A percentile compares a stretch with the other conserved stretches of the same genome.
Conservation (phyloP, 371 early-diverging fungal genomes). For the Capillidium rhysosporum region DNA sequence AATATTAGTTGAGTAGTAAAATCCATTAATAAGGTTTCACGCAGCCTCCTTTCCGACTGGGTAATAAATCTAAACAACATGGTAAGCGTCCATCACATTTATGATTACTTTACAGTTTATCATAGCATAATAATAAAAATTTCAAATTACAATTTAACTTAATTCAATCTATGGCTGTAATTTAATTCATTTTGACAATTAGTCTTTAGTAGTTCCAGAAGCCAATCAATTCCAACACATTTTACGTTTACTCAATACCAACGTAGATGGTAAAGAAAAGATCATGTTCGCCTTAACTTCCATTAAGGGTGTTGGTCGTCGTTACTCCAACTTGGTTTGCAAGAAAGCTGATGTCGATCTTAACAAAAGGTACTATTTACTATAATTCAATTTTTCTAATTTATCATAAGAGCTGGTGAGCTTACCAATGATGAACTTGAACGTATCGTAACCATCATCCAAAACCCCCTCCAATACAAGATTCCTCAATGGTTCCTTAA, state of each 20-base stretch:
- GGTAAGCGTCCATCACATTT: too few relatives aligned
- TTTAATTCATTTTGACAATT: background rate
- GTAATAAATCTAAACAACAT: too few relatives aligned
- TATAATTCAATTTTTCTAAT: constrained; percentile 4
- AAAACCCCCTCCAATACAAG: constrained; percentile 85
- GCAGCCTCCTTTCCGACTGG: too few relatives aligned
- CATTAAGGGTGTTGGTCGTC: constrained; percentile 97
- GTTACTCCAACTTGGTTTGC: constrained; percentile 94
- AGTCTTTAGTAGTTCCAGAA: constrained; percentile 80
- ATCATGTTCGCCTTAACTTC: constrained; percentile 90
- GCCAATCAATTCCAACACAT: constrained; percentile 93
- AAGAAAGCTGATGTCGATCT: constrained; percentile 96
- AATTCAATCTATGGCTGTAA: too few relatives aligned
- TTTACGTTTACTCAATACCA: constrained; percentile 99
- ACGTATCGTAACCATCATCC: constrained; percentile 72
- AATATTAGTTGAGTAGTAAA: too few relatives aligned
- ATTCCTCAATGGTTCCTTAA: constrained; percentile 98
- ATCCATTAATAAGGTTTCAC: too few relatives aligned
- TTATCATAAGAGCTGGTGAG: constrained; percentile 65
- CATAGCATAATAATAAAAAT: too few relatives aligned
- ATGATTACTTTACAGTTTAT: too few relatives aligned
- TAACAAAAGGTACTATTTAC: constrained; percentile 52
- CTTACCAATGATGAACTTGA: constrained; percentile 82
- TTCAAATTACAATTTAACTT: too few relatives aligned
- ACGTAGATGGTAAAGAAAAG: constrained; percentile 95